phyloP scores from a whole-genome alignment of 495 filamentous ascomycete genomes.

The Penicillium riverlandense region DNA sequence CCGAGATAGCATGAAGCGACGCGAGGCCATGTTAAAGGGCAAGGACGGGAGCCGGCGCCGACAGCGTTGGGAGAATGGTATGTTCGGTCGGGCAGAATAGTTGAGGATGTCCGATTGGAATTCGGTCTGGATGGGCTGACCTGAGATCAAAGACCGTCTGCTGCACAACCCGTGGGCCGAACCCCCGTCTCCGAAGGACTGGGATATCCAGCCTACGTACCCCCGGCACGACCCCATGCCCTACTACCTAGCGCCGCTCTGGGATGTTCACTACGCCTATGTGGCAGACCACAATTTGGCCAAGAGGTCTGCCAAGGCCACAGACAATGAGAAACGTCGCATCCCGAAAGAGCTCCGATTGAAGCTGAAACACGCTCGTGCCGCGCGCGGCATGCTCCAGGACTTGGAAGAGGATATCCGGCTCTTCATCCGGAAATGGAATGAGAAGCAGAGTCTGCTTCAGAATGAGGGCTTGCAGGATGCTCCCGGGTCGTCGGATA shows the following conservation, averaged over 20 bases:
- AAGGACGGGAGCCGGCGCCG: conserved; percentile 86
- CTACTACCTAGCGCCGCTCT: conserved; percentile 82
- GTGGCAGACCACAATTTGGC: conserved; percentile 27
- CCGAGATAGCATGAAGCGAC: conserved; percentile 55
- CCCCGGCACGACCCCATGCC: conserved; percentile 65
- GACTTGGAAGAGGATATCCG: conserved; percentile 59
- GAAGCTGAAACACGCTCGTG: conserved; percentile 63
- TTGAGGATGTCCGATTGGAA: neutral
- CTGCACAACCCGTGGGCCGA: conserved; percentile 78
- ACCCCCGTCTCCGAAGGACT: conserved; percentile 75
- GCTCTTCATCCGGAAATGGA: conserved; percentile 54
- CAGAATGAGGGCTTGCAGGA: conserved; percentile 42
- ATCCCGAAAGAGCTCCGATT: conserved; percentile 46
- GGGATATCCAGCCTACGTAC: conserved; percentile 70
- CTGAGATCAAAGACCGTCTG: conserved; percentile 59
- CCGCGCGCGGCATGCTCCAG: conserved; percentile 58
- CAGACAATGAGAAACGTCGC: conserved; percentile 30
- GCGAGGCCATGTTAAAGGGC: conserved; percentile 80
- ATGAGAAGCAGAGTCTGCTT: conserved; percentile 34
- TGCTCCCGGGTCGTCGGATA: conserved; percentile 43
- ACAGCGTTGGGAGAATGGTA: conserved; percentile 95
- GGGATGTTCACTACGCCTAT: conserved; percentile 62
- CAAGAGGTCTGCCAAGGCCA: conserved; percentile 30
- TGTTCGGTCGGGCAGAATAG: conserved; percentile 5
- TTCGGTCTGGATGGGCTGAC: neutral